Conservation (phyloP, 2,329 filamentous ascomycete genomes). For the Lecanicillium sp. region DNA sequence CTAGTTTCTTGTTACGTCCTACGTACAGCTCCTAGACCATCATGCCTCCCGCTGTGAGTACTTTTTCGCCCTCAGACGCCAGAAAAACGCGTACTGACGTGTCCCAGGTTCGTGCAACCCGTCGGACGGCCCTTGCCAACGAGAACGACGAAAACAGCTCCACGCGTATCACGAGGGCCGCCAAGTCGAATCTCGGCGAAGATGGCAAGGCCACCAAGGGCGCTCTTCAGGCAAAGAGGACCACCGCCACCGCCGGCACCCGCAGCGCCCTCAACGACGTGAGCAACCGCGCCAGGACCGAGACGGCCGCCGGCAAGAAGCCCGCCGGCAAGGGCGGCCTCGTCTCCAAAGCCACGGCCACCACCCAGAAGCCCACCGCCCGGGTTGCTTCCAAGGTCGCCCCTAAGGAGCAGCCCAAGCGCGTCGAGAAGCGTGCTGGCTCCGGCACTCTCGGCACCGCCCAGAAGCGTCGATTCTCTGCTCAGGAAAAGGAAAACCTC, state of each 20-base stretch:
- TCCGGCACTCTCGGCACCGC: conserved; percentile 58
- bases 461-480: conserved; percentile 54
- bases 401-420: conserved; percentile 55
- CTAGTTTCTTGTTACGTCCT: conserved; percentile 13
- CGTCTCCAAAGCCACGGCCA: conserved; percentile 75
- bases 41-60: conserved; percentile 13
- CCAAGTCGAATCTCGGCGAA: conserved; percentile 65
- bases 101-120: conserved; percentile 53
- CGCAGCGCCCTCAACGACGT: conserved; percentile 87
- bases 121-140: conserved; percentile 72
- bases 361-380: conserved; percentile 66
- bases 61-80: neutral
- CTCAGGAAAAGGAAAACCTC: conserved; percentile 23
- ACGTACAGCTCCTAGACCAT: conserved; percentile 8
- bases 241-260: conserved; percentile 54
- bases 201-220: conserved; percentile 59
- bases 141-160: conserved; percentile 92
- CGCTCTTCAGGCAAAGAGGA: conserved; percentile 64
- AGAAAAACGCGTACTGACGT: conserved; percentile 7
- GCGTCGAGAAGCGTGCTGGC: conserved; percentile 58
- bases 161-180: conserved; percentile 86
- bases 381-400: conserved; percentile 57
- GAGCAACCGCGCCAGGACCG: conserved; percentile 85
- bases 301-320: conserved; percentile 71
- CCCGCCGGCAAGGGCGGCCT: conserved; percentile 57